phyloP scores from a whole-genome alignment of 345 rosid species.

The Eucalyptus globulus region DNA sequence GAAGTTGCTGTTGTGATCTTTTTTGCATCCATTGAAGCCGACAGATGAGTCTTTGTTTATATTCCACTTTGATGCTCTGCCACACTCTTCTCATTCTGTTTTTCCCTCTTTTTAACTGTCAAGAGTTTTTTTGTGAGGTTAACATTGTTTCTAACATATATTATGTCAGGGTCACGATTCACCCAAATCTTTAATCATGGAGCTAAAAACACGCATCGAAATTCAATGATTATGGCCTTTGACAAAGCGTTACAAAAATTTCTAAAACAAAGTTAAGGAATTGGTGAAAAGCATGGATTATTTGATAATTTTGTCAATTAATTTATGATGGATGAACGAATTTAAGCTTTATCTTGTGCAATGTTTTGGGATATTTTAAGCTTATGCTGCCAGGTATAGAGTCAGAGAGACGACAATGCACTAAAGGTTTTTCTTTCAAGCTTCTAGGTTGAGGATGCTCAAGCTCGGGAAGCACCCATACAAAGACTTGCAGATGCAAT shows the following conservation, averaged over 20 bases:
- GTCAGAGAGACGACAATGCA: background rate
- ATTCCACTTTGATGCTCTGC: background rate
- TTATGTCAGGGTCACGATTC: background rate
- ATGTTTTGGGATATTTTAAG: background rate
- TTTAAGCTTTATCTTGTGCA: background rate
- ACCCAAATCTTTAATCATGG: background rate
- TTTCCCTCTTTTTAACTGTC: background rate
- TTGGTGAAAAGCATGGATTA: background rate
- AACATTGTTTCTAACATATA: background rate
- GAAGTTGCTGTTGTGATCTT: background rate
- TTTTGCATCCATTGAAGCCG: background rate
- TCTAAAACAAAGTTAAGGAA: background rate
- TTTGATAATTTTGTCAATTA: background rate
- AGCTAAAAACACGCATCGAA: background rate
- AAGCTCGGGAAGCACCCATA: constrained; percentile 90
- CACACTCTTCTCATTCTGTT: background rate
- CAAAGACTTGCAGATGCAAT: constrained; percentile 93
- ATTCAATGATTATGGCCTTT: background rate
- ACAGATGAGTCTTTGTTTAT: background rate
- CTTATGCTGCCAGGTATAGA: background rate
- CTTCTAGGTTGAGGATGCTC: constrained; percentile 89
- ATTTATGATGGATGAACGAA: background rate
- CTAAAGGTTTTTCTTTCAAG: background rate
- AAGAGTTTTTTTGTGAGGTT: background rate
- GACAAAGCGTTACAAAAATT: background rate